Evolutionary conservation across 805 yeast genomes (phyloP).

Genomic region (Barnettozyma vustinii): DNA sequence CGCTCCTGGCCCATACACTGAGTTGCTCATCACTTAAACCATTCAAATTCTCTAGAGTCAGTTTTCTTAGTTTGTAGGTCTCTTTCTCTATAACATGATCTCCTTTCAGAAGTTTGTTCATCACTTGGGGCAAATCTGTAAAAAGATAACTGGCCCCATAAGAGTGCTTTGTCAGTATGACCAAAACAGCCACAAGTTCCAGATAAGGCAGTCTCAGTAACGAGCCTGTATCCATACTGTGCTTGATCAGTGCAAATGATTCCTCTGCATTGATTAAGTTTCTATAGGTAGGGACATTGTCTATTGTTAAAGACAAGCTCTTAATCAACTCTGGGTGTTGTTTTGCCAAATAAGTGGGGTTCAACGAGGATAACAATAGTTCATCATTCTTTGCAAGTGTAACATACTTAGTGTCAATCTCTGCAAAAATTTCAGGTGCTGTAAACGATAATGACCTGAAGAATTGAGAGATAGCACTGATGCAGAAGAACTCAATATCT

Average conservation of each 20-base stretch:
- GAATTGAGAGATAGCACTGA: slow-evolving; percentile 12
- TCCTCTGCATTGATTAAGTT: slow-evolving; percentile 11
- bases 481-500: slow-evolving; percentile 15
- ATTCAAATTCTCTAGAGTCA: slow-evolving; percentile 16
- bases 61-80: slow-evolving; percentile 15
- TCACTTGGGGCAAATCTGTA: slow-evolving; percentile 17
- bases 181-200: slow-evolving; percentile 17
- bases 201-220: slow-evolving; percentile 18
- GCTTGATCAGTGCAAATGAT: slow-evolving; percentile 9
- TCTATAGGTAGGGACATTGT: slow-evolving; percentile 12
- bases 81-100: slow-evolving; percentile 18
- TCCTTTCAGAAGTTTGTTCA: slow-evolving; percentile 20
- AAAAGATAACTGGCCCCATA: slow-evolving; percentile 15
- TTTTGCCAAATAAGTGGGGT: slow-evolving; percentile 15
- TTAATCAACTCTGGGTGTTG: slow-evolving; percentile 12
- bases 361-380: slow-evolving; percentile 11
- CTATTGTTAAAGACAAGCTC: slow-evolving; percentile 7
- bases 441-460: slow-evolving; percentile 17
- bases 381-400: slow-evolving; percentile 5
- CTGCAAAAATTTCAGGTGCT: slow-evolving; percentile 5
- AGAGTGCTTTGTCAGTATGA: slow-evolving; percentile 5
- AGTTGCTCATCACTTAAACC: slow-evolving; percentile 11
- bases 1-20: slow-evolving; percentile 17
- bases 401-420: slow-evolving; percentile 12
- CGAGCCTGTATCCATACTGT: slow-evolving; percentile 7